Conservation (phyloP, 495 filamentous ascomycete species). For the Hapsidospora chrysogenum region DNA sequence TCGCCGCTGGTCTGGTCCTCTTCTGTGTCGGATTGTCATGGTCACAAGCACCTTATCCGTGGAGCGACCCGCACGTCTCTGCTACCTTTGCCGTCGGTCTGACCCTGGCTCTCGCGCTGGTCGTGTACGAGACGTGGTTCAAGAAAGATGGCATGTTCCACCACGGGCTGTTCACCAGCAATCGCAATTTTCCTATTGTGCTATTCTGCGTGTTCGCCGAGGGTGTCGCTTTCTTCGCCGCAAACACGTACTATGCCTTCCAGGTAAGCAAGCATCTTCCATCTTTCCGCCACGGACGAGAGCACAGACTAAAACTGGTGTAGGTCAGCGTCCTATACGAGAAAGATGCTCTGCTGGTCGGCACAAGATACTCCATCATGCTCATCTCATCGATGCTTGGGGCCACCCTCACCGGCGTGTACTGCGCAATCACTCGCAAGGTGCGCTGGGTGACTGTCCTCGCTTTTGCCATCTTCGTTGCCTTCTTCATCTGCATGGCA, state of each 20-base stretch:
- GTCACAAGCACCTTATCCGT: slow-evolving; percentile 18
- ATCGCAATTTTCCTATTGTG: slow-evolving; percentile 15
- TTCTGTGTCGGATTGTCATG: slow-evolving; percentile 18
- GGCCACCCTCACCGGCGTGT: slow-evolving; percentile 8
- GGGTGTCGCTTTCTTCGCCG: slow-evolving; percentile 18
- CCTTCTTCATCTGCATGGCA: slow-evolving; percentile 14
- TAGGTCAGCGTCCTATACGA: slow-evolving; percentile 14
- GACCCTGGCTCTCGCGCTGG: slow-evolving; percentile 5
- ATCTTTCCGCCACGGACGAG: no score
- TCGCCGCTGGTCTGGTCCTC: slow-evolving; percentile 12
- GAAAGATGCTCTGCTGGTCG: slow-evolving; percentile 10
- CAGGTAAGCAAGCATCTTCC: no score
- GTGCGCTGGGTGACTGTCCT: slow-evolving; percentile 9
- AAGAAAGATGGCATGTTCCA: slow-evolving; percentile 22
- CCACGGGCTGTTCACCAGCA: slow-evolving; percentile 14
- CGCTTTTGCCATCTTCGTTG: slow-evolving; percentile 10
- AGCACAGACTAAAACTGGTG: no score
- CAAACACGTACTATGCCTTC: slow-evolving; percentile 21
- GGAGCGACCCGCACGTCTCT: slow-evolving; percentile 12
- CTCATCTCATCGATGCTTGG: slow-evolving; percentile 8
- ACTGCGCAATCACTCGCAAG: slow-evolving; percentile 9
- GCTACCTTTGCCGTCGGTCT: slow-evolving; percentile 16
- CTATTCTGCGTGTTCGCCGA: slow-evolving; percentile 14
- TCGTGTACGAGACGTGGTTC: slow-evolving; percentile 11
- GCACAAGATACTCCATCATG: slow-evolving; percentile 10